phyloP scores from a whole-genome alignment of 805 yeast genomes.

The Spathaspora girioi region DNA sequence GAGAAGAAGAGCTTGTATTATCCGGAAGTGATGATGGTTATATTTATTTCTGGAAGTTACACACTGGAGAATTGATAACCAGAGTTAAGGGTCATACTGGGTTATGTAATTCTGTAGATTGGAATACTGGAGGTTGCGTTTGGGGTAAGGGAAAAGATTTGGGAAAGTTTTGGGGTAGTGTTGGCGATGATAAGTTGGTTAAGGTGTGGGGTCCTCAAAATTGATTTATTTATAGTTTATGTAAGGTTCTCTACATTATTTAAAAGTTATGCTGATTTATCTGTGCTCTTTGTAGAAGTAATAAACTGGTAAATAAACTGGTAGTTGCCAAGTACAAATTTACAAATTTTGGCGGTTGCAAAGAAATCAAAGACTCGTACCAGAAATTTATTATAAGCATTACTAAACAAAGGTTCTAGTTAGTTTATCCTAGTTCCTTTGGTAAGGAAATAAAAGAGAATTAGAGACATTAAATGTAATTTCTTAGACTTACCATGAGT shows the following conservation, averaged over 20 bases:
- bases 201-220: constrained; percentile 49
- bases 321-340: too few relatives aligned
- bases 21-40: constrained; percentile 83
- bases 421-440: too few relatives aligned
- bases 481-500: too few relatives aligned
- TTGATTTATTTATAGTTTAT: not conserved
- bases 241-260: not conserved
- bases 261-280: not conserved
- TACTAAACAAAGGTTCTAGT: too few relatives aligned
- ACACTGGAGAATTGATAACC: constrained; percentile 62
- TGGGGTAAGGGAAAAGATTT: constrained; percentile 21
- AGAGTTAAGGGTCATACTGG: constrained; percentile 61
- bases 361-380: too few relatives aligned
- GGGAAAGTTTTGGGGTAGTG: constrained; percentile 67
- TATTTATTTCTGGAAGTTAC: constrained; percentile 74
- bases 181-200: constrained; percentile 76
- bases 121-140: constrained; percentile 41
- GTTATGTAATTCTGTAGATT: constrained; percentile 73
- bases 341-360: too few relatives aligned
- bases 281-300: too few relatives aligned
- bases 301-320: too few relatives aligned
- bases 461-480: too few relatives aligned
- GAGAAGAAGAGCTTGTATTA: constrained; percentile 61
- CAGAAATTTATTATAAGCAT: too few relatives aligned
- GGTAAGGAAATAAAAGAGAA: too few relatives aligned